Percentiles rank a stretch among this genome's conserved stretches.
Evolutionary conservation across 129 eudicot species (phyloP).

Genomic region (Flaveria sonorensis): DNA sequence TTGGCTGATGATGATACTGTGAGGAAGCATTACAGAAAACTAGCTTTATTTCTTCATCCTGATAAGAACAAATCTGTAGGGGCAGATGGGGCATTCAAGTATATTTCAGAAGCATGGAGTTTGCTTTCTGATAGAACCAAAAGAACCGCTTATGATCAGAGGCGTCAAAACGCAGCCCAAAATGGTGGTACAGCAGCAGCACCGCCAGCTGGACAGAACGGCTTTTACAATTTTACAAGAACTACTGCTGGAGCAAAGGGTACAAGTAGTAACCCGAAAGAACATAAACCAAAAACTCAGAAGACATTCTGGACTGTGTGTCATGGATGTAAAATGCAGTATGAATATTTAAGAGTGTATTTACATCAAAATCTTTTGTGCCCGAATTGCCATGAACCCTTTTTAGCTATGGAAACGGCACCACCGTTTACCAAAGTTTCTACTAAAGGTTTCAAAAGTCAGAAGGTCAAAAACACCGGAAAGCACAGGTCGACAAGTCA

Average conservation of each 20-base stretch:
- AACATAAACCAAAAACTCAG: slow-evolving; percentile 31
- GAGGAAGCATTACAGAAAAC: slow-evolving; percentile 63
- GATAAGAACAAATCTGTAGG: slow-evolving; percentile 85
- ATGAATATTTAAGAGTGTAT: slow-evolving; percentile 79
- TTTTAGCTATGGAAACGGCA: slow-evolving; percentile 64
- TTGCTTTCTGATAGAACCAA: slow-evolving; percentile 61
- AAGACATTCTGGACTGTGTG: slow-evolving; percentile 88
- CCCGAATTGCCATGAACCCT: slow-evolving; percentile 80
- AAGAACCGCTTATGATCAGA: slow-evolving; percentile 60
- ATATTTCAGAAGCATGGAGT: slow-evolving; percentile 85
- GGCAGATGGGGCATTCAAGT: slow-evolving; percentile 89
- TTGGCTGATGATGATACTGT: slow-evolving; percentile 71
- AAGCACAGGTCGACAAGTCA: slow-evolving; percentile 33
- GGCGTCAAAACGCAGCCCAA: slow-evolving; percentile 37
- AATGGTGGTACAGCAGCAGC: slow-evolving; percentile 27
- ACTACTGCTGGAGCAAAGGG: slow-evolving; percentile 39
- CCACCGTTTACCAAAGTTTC: slow-evolving; percentile 57
- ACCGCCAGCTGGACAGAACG: slow-evolving; percentile 46
- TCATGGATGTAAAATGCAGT: slow-evolving; percentile 83
- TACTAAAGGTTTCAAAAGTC: slow-evolving; percentile 40
- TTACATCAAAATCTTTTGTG: slow-evolving; percentile 76
- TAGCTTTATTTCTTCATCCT: slow-evolving; percentile 86
- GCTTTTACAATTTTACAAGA: slow-evolving; percentile 63
- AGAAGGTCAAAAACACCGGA: slow-evolving; percentile 33
- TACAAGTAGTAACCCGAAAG: slow-evolving; percentile 33